Conservation (phyloP, 805 yeast genomes). For the Saccharomycopsis olivae region DNA sequence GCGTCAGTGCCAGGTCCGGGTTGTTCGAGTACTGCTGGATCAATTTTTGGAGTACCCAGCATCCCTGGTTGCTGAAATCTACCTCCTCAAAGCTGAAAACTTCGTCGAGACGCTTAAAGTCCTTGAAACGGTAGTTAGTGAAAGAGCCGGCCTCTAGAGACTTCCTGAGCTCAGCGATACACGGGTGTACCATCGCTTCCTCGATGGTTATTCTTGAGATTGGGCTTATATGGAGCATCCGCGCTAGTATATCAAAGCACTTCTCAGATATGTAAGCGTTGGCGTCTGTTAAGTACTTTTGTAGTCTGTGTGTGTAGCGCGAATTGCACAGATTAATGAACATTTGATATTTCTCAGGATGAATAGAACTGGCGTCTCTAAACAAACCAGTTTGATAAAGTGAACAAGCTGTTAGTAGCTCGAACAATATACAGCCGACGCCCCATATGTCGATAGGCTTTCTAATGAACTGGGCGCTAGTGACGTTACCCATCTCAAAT, state of each 20-base stretch:
- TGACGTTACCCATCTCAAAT: conserved; percentile 47
- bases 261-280: background rate
- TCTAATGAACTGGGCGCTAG: conserved; percentile 68
- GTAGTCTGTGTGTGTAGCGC: background rate
- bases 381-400: background rate
- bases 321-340: background rate
- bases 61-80: no score
- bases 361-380: background rate
- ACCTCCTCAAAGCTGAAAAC: conserved; percentile 1
- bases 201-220: background rate
- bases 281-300: background rate
- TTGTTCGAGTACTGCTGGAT: no score
- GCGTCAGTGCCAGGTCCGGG: no score
- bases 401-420: background rate
- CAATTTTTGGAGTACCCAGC: no score
- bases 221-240: background rate
- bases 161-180: background rate
- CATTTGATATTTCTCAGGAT: background rate
- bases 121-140: background rate
- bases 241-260: background rate
- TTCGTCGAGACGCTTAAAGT: background rate
- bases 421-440: conserved; percentile 87
- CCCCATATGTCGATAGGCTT: conserved; percentile 93
- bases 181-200: background rate
- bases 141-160: background rate